A percentile compares a stretch with the other conserved stretches of the same genome.
Conservation (phyloP, 306 rosid species). For the Cyamopsis tetragonoloba region DNA sequence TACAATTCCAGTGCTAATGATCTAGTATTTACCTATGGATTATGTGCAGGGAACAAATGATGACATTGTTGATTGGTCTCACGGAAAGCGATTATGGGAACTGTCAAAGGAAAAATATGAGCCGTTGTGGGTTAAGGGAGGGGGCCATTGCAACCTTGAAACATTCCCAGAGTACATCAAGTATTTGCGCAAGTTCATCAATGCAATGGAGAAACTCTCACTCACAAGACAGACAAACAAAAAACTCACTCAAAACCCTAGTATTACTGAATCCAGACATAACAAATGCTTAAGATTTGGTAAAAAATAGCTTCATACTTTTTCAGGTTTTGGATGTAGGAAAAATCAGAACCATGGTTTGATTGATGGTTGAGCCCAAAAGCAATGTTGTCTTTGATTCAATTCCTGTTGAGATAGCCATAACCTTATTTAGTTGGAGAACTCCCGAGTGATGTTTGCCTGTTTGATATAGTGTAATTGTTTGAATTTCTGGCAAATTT, state of each 20-base stretch:
- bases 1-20: conserved; percentile 8
- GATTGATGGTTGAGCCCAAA: conserved; percentile 20
- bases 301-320: conserved; percentile 40
- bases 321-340: conserved; percentile 20
- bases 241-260: conserved; percentile 59
- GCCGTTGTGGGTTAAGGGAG: conserved; percentile 97
- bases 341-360: conserved; percentile 27
- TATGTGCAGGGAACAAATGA: conserved; percentile 86
- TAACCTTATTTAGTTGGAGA: conserved; percentile 27
- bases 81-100: conserved; percentile 96
- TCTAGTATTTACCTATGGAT: conserved; percentile 24
- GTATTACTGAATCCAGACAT: conserved; percentile 72
- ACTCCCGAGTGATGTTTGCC: conserved; percentile 18
- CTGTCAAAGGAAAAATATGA: conserved; percentile 91
- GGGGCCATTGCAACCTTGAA: conserved; percentile 98
- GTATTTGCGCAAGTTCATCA: conserved; percentile 84
- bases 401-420: conserved; percentile 33
- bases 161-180: conserved; percentile 89
- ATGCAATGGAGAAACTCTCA: conserved; percentile 82
- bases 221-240: conserved; percentile 41
- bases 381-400: conserved; percentile 23
- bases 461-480: conserved; percentile 30
- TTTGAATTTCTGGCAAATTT: conserved; percentile 36
- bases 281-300: conserved; percentile 91
- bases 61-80: conserved; percentile 91